These are phyloP conservation scores for Boletus sp. DNA, from an alignment of 768 basidiomycete genomes.

Conservation along the genomic window DNA sequence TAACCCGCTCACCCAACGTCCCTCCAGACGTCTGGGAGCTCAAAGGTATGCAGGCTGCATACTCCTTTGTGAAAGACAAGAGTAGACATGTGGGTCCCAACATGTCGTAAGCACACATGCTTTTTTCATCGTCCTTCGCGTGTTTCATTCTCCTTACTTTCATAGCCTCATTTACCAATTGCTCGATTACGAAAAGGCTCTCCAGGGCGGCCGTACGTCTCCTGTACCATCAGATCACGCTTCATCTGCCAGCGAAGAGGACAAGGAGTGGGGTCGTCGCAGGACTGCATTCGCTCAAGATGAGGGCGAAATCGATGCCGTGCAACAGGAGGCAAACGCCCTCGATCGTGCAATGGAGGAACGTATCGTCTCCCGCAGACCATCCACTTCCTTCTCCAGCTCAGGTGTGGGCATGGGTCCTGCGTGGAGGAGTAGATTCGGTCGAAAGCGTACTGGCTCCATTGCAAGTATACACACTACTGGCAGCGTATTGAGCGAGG, in stretches of 20 bases:
- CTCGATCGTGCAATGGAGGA: constrained; percentile 89
- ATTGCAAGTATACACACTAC: constrained; percentile 67
- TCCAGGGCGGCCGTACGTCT: constrained; percentile 51
- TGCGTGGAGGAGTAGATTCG: constrained; percentile 65
- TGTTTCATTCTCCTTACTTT: constrained; percentile 22
- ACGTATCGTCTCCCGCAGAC: constrained; percentile 71
- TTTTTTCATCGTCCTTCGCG: constrained; percentile 21
- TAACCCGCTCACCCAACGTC: constrained; percentile 59
- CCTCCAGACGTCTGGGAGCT: constrained; percentile 75
- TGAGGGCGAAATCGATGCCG: constrained; percentile 48
- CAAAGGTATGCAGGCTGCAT: constrained; percentile 88
- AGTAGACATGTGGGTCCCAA: constrained; percentile 88
- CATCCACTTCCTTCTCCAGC: constrained; percentile 61
- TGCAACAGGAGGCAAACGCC: constrained; percentile 77
- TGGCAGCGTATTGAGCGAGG: constrained; percentile 72
- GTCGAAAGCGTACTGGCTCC: constrained; percentile 72
- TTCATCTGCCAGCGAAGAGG: constrained; percentile 56
- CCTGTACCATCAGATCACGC: constrained; percentile 55
- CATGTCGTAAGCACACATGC: constrained; percentile 74
- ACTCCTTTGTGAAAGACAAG: constrained; percentile 86
- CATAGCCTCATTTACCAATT: constrained; percentile 89
- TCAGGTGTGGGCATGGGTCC: constrained; percentile 68
- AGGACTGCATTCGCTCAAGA: constrained; percentile 51
- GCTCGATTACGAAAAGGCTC: constrained; percentile 82
- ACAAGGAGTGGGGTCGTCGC: constrained; percentile 79